Evolutionary conservation across 768 basidiomycete species (phyloP).

Genomic region (Phanerochaete carnosa): DNA sequence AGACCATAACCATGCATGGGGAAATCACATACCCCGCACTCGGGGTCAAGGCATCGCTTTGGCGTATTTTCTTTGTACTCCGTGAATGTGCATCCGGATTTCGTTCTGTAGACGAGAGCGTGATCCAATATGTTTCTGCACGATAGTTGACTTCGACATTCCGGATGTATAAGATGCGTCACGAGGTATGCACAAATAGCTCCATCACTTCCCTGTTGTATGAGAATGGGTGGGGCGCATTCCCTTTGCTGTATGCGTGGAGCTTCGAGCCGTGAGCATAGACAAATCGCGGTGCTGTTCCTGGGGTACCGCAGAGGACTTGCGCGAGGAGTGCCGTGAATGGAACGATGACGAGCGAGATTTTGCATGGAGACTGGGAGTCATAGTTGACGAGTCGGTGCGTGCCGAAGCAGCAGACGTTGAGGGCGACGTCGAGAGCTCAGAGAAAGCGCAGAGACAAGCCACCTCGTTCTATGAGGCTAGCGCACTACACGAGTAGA

Average conservation of each 20-base stretch:
- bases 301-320: slow-evolving; percentile 38
- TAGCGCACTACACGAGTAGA: too few relatives aligned
- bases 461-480: neutral
- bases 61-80: slow-evolving; percentile 50
- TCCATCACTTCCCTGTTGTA: slow-evolving; percentile 67
- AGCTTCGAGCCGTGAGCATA: slow-evolving; percentile 58
- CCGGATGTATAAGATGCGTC: neutral
- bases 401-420: neutral
- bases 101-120: slow-evolving; percentile 36
- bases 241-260: slow-evolving; percentile 65
- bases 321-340: slow-evolving; percentile 14
- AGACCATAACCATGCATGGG: neutral
- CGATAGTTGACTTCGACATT: neutral
- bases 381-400: neutral
- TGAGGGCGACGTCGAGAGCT: neutral
- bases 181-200: slow-evolving; percentile 42
- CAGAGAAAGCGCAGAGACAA: neutral
- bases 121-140: slow-evolving; percentile 9
- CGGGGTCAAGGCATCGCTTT: slow-evolving; percentile 57
- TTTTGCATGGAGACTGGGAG: slow-evolving; percentile 8
- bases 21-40: slow-evolving; percentile 58
- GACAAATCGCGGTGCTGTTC: slow-evolving; percentile 26
- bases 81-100: slow-evolving; percentile 49
- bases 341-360: slow-evolving; percentile 6
- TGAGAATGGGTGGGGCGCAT: slow-evolving; percentile 74